These are phyloP conservation scores for Casuarina cunninghamiana DNA, from an alignment of 306 rosid species.

Conservation along the genomic window DNA sequence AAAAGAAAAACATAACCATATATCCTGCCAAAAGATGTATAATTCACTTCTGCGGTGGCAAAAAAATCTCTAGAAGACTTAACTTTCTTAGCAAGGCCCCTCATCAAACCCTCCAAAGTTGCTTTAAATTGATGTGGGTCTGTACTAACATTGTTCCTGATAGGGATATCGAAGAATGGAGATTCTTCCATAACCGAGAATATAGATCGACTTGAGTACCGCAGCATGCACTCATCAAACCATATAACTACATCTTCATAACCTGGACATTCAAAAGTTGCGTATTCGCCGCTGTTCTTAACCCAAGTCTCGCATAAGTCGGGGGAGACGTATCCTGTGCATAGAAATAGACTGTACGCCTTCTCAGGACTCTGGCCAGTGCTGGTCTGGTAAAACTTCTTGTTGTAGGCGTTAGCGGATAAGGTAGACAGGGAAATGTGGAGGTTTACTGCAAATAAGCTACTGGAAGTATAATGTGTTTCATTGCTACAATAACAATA, in stretches of 20 bases:
- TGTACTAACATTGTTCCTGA: background rate
- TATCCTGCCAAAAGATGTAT: background rate
- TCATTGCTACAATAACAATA: background rate
- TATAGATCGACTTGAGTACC: slow-evolving; percentile 39
- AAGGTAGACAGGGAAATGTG: slow-evolving; percentile 39
- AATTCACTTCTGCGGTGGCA: background rate
- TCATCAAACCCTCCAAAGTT: no score
- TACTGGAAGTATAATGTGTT: slow-evolving; percentile 47
- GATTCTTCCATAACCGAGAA: slow-evolving; percentile 8
- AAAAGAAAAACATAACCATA: no score
- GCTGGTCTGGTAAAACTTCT: slow-evolving; percentile 42
- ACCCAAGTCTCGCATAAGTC: slow-evolving; percentile 44
- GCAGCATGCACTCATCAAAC: slow-evolving; percentile 41
- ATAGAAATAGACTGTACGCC: slow-evolving; percentile 39
- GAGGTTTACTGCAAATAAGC: slow-evolving; percentile 48
- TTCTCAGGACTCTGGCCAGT: slow-evolving; percentile 32
- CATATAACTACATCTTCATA: slow-evolving; percentile 48
- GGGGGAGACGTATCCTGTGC: slow-evolving; percentile 43
- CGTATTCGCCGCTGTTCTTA: slow-evolving; percentile 25
- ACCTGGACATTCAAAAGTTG: slow-evolving; percentile 33
- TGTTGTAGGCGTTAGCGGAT: slow-evolving; percentile 18
- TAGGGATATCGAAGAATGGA: background rate
- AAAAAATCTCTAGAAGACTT: slow-evolving; percentile 20
- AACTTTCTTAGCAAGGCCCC: no score
- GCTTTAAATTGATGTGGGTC: slow-evolving; percentile 23